Evolutionary conservation across 1,284 basidiomycete species (phyloP).

Genomic region (Naganishia sp.): DNA sequence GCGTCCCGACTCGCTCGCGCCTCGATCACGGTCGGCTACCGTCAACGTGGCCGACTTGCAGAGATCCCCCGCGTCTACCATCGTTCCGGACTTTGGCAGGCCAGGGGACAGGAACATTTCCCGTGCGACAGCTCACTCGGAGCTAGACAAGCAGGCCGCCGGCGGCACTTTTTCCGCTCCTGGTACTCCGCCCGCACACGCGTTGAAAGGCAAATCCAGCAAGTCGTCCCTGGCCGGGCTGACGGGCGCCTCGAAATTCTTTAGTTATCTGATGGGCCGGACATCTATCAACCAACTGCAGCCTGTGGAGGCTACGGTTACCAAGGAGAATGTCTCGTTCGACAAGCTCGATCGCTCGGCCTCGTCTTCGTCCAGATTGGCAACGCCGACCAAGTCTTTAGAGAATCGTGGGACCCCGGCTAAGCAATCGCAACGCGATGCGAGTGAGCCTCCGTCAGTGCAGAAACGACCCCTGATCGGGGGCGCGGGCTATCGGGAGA

Average conservation of each 20-base stretch:
- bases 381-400: background rate
- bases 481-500: background rate
- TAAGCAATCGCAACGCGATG: background rate
- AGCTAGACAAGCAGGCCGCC: constrained; percentile 26
- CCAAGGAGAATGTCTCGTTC: constrained; percentile 19
- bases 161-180: constrained; percentile 48
- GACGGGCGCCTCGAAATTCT: constrained; percentile 38
- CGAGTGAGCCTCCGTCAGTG: background rate
- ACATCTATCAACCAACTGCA: constrained; percentile 13
- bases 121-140: constrained; percentile 7
- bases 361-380: background rate
- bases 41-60: constrained; percentile 1
- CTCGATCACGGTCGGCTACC: constrained; percentile 11
- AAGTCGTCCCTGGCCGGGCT: constrained; percentile 45
- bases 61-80: constrained; percentile 10
- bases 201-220: constrained; percentile 44
- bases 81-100: constrained; percentile 11
- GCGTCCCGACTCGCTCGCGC: background rate
- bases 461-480: background rate
- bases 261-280: constrained; percentile 27
- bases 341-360: constrained; percentile 25
- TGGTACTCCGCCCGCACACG: constrained; percentile 40
- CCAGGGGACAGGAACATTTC: constrained; percentile 6
- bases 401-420: background rate
- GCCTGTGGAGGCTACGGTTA: constrained; percentile 23